These are phyloP conservation scores for Bretziella fagacearum DNA, from an alignment of 2,329 filamentous ascomycete genomes.

Conservation along the genomic window DNA sequence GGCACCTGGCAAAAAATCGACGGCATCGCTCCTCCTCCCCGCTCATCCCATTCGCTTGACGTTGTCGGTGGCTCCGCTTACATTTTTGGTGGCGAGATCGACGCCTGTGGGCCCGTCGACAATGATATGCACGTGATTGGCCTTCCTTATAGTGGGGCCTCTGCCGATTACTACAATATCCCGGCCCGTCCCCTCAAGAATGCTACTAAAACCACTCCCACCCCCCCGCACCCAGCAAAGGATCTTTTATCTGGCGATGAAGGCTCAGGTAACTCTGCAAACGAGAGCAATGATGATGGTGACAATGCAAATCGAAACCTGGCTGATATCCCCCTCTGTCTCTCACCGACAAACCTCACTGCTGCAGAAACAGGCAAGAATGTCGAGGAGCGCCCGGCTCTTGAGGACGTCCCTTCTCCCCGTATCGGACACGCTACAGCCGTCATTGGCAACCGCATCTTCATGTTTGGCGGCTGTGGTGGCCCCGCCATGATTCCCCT, in stretches of 20 bases:
- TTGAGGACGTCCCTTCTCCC: slow-evolving; percentile 40
- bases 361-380: slow-evolving; percentile 26
- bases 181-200: slow-evolving; percentile 26
- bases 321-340: slow-evolving; percentile 27
- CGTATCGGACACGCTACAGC: slow-evolving; percentile 59
- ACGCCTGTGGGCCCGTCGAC: slow-evolving; percentile 49
- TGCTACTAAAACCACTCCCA: slow-evolving; percentile 16
- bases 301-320: no score
- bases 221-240: no score
- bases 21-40: slow-evolving; percentile 36
- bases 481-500: slow-evolving; percentile 52
- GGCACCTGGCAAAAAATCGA: slow-evolving; percentile 45
- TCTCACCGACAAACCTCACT: slow-evolving; percentile 17
- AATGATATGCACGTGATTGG: slow-evolving; percentile 53
- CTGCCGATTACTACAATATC: slow-evolving; percentile 42
- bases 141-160: slow-evolving; percentile 39
- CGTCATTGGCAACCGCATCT: slow-evolving; percentile 51
- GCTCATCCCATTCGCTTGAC: slow-evolving; percentile 59
- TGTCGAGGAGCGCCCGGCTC: slow-evolving; percentile 16
- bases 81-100: slow-evolving; percentile 63
- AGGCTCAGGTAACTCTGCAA: slow-evolving; percentile 17
- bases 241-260: slow-evolving; percentile 13
- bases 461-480: slow-evolving; percentile 66
- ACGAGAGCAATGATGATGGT: slow-evolving; percentile 16
- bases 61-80: slow-evolving; percentile 39